Evolutionary conservation across 106 monocot species (phyloP), one percentile per base, ranked within the genome.

Genomic region (Gastrodia elata): DNA sequence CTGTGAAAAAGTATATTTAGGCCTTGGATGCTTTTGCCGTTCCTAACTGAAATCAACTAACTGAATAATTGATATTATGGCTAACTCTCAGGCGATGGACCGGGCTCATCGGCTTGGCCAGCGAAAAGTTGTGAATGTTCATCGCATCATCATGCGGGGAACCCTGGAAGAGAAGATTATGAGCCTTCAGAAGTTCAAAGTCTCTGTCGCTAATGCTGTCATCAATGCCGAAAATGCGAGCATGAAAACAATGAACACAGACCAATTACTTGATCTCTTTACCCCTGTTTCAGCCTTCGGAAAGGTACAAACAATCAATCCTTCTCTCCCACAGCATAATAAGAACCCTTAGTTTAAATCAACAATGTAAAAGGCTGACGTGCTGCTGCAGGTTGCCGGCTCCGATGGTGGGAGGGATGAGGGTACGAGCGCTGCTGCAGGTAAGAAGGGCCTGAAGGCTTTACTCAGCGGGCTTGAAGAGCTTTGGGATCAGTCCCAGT

Each of bases 151-250:
- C 69, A 98, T 98, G 98, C 84, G 93, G 68, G 98, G 93, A 5
- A 93, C 93, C 13, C 71, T 98, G 71, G 98, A 98, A 82, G 98
- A 98, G 83, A 93, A 93, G 81, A 88, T 98, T 28, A 98, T 98
- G 98, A 93, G 83, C 52, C 85, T 93, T 11, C 98, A 98, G 64
- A 88, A 73, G 73, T 98, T 93, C 81, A 98, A 97, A 80, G 82
- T 97, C 2, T 87, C 88, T 3, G 80, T 98, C 52, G 98, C 98
- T 24, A 91, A 91, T 76, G 77, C 93, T 33, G 82, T 98, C 39
- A 93, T 93, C 27, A 93, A 91, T 73, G 88, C 93, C 18, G 97
- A 98, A 56, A 93, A 93, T 79, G 88, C 97, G 5, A 91, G 93
- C 71, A 38, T 98, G 55, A 93, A 90, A 68, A 93, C 97, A n/a